phyloP scores from a whole-genome alignment of 2,329 filamentous ascomycete genomes.

The Knufia fluminis region DNA sequence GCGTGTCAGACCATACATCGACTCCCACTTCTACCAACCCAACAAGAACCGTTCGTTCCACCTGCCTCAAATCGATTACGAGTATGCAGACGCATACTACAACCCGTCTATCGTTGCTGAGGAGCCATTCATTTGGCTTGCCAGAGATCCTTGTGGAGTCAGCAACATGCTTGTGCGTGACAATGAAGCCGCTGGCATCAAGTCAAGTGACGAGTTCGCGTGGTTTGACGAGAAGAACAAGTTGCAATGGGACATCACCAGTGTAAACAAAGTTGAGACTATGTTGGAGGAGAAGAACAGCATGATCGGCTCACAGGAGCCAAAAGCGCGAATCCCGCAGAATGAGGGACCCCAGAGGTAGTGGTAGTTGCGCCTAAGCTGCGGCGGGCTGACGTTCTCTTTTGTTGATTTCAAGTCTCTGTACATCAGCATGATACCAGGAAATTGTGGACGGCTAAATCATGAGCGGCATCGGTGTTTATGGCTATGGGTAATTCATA shows the following conservation, averaged over 20 bases:
- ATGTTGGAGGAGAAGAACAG: constrained; percentile 5
- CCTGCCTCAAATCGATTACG: constrained; percentile 47
- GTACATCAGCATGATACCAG: no score
- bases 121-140: constrained; percentile 69
- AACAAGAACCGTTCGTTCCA: constrained; percentile 14
- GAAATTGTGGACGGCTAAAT: no score
- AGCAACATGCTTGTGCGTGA: constrained; percentile 68
- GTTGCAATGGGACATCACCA: constrained; percentile 51
- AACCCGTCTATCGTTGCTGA: constrained; percentile 58
- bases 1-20: constrained; percentile 6
- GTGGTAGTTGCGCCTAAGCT: no score
- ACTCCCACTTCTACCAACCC: constrained; percentile 15
- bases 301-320: not conserved
- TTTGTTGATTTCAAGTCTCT: no score
- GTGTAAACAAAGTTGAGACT: constrained; percentile 16
- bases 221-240: constrained; percentile 61
- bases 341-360: no score
- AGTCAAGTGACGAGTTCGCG: constrained; percentile 70
- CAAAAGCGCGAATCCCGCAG: no score
- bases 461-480: no score
- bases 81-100: constrained; percentile 59
- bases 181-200: constrained; percentile 54
- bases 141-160: constrained; percentile 63
- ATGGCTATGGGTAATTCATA: no score
- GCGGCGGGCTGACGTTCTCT: no score